Percentiles rank a stretch among this genome's conserved stretches.
These are phyloP conservation scores for Zygnema circumcarinatum DNA, from an alignment of 139 green algal genomes.

Conservation along the genomic window DNA sequence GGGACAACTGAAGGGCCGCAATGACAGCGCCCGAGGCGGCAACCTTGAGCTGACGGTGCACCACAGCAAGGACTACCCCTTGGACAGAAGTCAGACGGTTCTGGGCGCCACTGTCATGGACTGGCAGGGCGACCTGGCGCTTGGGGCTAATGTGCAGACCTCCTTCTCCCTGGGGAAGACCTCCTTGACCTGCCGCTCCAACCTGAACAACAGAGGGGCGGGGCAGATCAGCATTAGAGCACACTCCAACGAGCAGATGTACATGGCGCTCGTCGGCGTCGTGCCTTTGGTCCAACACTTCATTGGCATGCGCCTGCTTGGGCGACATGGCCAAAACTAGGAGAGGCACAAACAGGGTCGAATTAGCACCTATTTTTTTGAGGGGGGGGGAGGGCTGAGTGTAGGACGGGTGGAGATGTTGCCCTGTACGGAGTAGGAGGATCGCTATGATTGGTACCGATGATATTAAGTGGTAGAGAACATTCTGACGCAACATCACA, in stretches of 20 bases:
- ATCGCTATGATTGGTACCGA: no score
- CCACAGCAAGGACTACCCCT: constrained; percentile 31
- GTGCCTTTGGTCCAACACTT: constrained; percentile 61
- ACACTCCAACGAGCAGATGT: constrained; percentile 66
- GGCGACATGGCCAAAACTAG: background rate
- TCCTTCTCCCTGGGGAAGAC: constrained; percentile 64
- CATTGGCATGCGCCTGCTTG: background rate
- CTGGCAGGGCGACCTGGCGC: constrained; percentile 70
- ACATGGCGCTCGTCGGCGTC: constrained; percentile 60
- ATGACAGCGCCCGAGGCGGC: constrained; percentile 54
- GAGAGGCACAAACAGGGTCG: background rate
- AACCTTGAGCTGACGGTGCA: constrained; percentile 54
- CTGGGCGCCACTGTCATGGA: constrained; percentile 70
- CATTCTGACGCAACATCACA: no score
- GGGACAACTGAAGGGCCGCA: constrained; percentile 64
- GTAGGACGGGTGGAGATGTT: no score
- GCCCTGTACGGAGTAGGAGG: no score
- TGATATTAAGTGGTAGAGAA: no score
- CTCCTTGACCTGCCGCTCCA: constrained; percentile 58
- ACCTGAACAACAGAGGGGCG: constrained; percentile 62
- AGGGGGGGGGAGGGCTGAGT: no score
- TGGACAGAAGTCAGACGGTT: constrained; percentile 39
- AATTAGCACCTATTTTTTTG: no score
- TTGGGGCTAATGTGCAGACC: constrained; percentile 71
- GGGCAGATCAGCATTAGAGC: constrained; percentile 66